Evolutionary conservation across 208 protist species (phyloP), one percentile per base, ranked within the genome.

Genomic region (Leishmania tropica): DNA sequence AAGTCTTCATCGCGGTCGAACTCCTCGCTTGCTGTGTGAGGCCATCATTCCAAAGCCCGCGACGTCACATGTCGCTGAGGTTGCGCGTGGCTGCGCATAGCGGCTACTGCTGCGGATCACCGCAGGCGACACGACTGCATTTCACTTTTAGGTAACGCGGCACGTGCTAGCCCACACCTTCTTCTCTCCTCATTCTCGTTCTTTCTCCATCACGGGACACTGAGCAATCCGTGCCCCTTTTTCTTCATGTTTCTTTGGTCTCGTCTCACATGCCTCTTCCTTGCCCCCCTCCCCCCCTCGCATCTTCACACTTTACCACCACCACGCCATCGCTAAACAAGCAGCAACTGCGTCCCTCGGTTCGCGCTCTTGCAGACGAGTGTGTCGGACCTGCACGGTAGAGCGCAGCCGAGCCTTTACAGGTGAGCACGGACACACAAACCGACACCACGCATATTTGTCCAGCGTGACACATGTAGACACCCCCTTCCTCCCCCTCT

Each of bases 401-500:
- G 11, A 13, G n/a, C 8, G 24, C 45, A 54, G 28, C 35, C 10
- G 51, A n/a, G 17, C 45, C n/a, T 74, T 7, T 31, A 54, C 28
- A 35, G 45, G 45, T 19, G 7, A 54, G 28, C 70, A 54, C 19
- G 40, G 70, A 3, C 10, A 74, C 70, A 74, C 21, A 13, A 74
- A 3, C 70, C 48, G 28, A 3, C 70, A 51, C 47, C 51, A 19
- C 45, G 37, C 7, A 45, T 21, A 37, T n/a, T 53, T 53, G 10
- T 53, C 24, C 15, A 51, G 21, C 70, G 28, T 53, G 40, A 19
- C 10, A 37, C 40, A 37, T 28, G 28, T 74, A 11, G 35, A 15
- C n/a, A 10, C n/a, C 13, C 73, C 60, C 48, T 54, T 78, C 35
- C 24, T 81, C 60, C 68, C 74, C n/a, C 68, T 74, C 48, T 67